Conservation (phyloP, 768 basidiomycete genomes). For the Russula olivacea region DNA sequence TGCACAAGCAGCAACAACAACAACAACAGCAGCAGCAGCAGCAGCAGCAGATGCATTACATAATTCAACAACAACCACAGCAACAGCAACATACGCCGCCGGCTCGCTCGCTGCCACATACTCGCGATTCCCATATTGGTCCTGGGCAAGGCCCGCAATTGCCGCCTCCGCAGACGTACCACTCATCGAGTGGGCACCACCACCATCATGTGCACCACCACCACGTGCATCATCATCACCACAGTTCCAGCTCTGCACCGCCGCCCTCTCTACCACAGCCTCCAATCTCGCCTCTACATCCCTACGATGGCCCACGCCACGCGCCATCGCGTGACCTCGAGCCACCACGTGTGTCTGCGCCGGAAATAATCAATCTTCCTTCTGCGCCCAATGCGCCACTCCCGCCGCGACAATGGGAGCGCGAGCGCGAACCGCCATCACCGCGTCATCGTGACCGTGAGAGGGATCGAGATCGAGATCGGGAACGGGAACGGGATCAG, state of each 20-base stretch:
- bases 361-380: constrained; percentile 22
- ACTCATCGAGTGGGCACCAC: constrained; percentile 20
- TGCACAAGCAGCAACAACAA: constrained; percentile 23
- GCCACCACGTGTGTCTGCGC: constrained; percentile 9
- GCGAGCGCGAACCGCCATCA: constrained; percentile 23
- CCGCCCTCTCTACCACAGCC: constrained; percentile 18
- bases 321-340: constrained; percentile 18
- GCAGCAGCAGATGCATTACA: constrained; percentile 11
- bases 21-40: constrained; percentile 12
- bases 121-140: constrained; percentile 21
- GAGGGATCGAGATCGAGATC: constrained; percentile 24
- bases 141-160: constrained; percentile 20
- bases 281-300: constrained; percentile 25
- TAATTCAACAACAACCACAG: constrained; percentile 22
- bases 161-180: constrained; percentile 21
- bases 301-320: constrained; percentile 16
- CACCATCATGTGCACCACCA: constrained; percentile 34
- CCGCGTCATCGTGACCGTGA: constrained; percentile 19
- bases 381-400: not conserved
- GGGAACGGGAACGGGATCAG: constrained; percentile 24
- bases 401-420: constrained; percentile 21
- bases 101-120: constrained; percentile 13
- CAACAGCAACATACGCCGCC: constrained; percentile 14
- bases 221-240: constrained; percentile 34
- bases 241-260: constrained; percentile 24